These are phyloP conservation scores for Arthrobotrys megalospora DNA, from an alignment of 2,329 filamentous ascomycete species.

Conservation along the genomic window DNA sequence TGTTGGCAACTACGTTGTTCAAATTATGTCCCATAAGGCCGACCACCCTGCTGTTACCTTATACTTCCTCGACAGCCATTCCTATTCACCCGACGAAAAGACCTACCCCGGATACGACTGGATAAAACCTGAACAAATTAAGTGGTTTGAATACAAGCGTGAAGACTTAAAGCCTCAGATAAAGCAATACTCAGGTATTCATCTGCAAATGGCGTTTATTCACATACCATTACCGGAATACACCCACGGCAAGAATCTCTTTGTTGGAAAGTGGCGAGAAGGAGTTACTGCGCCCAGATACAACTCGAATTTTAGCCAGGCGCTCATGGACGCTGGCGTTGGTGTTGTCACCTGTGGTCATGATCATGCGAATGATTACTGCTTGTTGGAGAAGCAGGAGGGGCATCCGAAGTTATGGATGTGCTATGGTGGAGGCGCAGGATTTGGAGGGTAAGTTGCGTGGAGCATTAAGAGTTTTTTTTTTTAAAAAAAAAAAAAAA, in stretches of 20 bases:
- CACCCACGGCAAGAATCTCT: conserved; percentile 72
- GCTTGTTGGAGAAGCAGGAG: conserved; percentile 77
- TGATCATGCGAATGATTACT: conserved; percentile 98
- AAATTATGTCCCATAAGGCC: conserved; percentile 84
- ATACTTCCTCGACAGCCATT: conserved; percentile 94
- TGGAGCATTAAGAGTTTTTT: background rate
- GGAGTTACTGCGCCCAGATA: conserved; percentile 87
- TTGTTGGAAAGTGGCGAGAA: conserved; percentile 83
- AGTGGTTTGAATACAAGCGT: conserved; percentile 90
- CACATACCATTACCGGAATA: conserved; percentile 98
- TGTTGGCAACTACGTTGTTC: conserved; percentile 94
- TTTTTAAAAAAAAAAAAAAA: too few relatives aligned
- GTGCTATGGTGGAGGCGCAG: conserved; percentile 94
- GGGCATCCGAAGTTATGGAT: conserved; percentile 82
- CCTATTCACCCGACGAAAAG: conserved; percentile 89
- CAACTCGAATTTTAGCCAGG: conserved; percentile 94
- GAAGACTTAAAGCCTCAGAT: conserved; percentile 82
- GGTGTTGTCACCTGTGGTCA: conserved; percentile 77
- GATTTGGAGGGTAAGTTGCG: conserved; percentile 82
- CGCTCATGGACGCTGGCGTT: conserved; percentile 86
- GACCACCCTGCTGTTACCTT: conserved; percentile 92
- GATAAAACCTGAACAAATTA: conserved; percentile 93
- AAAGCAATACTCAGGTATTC: conserved; percentile 87
- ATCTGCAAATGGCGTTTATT: conserved; percentile 97
- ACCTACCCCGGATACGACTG: conserved; percentile 96